These are phyloP conservation scores for Hippophae tibetana DNA, from an alignment of 306 rosid species.

Conservation along the genomic window DNA sequence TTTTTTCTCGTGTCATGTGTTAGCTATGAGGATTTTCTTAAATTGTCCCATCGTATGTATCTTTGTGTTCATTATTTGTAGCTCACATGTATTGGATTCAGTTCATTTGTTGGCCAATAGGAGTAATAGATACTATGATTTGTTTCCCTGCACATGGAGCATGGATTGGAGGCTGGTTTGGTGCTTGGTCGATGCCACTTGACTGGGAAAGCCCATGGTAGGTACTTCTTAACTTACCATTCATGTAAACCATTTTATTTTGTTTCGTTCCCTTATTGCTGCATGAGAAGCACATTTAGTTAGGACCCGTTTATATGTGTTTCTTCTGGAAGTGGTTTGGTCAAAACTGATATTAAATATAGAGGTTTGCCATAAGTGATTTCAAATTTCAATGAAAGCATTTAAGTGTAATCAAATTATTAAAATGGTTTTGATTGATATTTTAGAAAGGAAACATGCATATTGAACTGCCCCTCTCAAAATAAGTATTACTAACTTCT, in stretches of 20 bases:
- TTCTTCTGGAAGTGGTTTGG: too few relatives aligned
- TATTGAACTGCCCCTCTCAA: too few relatives aligned
- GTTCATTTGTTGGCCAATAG: constrained; percentile 45
- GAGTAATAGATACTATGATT: constrained; percentile 52
- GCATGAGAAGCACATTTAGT: too few relatives aligned
- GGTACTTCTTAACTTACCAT: constrained; percentile 29
- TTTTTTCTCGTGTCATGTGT: constrained; percentile 8
- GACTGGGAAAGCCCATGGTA: constrained; percentile 99
- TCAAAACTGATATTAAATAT: too few relatives aligned
- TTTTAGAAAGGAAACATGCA: too few relatives aligned
- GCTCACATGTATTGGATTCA: background rate
- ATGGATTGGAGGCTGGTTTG: constrained; percentile 86
- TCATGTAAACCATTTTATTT: background rate
- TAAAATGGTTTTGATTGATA: too few relatives aligned
- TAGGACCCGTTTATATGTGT: too few relatives aligned
- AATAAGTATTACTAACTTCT: too few relatives aligned
- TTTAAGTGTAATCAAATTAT: too few relatives aligned
- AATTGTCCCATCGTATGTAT: too few relatives aligned
- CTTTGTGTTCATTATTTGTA: background rate
- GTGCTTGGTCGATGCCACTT: constrained; percentile 95
- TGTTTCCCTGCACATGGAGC: constrained; percentile 88
- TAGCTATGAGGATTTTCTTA: background rate
- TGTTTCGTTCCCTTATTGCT: background rate
- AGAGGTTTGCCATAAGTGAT: too few relatives aligned
- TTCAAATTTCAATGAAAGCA: too few relatives aligned